Evolutionary conservation across 768 basidiomycete genomes (phyloP).

Genomic region (Asterophora lycoperdoides): DNA sequence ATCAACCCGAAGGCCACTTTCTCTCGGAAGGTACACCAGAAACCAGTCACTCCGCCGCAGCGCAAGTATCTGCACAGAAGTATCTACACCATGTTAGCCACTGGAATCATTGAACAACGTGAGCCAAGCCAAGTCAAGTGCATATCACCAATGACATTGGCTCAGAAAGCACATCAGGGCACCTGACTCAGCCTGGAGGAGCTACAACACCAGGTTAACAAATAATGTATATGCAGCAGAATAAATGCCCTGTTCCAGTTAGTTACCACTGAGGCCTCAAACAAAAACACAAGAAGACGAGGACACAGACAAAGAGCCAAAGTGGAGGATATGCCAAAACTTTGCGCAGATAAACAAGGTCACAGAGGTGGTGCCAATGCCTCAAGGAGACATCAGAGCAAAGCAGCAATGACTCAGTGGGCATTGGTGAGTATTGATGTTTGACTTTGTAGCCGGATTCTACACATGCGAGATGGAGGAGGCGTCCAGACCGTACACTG

Average conservation of each 20-base stretch:
- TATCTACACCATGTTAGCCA: conserved; percentile 31
- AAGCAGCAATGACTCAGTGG: conserved; percentile 36
- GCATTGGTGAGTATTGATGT: no score
- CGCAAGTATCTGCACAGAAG: conserved; percentile 21
- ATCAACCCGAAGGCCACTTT: conserved; percentile 17
- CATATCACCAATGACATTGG: conserved; percentile 28
- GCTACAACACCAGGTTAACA: conserved; percentile 29
- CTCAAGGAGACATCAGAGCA: no score
- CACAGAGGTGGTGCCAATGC: no score
- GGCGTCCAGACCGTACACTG: conserved; percentile 23
- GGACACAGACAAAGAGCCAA: conserved; percentile 22
- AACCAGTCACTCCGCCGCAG: conserved; percentile 27
- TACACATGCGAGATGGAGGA: conserved; percentile 18
- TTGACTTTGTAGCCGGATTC: conserved; percentile 36
- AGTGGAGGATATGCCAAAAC: no score
- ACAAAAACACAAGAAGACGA: neutral
- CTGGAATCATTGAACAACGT: conserved; percentile 29
- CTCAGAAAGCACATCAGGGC: conserved; percentile 31
- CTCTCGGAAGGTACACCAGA: conserved; percentile 17
- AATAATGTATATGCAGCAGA: conserved; percentile 28
- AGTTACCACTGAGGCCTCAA: conserved; percentile 18
- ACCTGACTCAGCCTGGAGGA: conserved; percentile 27
- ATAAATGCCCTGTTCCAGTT: conserved; percentile 18
- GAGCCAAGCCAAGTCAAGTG: conserved; percentile 13
- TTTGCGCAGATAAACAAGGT: no score